These are phyloP conservation scores for Paramecium octaurelia DNA, from an alignment of 73 alveolate genomes.

Conservation along the genomic window DNA sequence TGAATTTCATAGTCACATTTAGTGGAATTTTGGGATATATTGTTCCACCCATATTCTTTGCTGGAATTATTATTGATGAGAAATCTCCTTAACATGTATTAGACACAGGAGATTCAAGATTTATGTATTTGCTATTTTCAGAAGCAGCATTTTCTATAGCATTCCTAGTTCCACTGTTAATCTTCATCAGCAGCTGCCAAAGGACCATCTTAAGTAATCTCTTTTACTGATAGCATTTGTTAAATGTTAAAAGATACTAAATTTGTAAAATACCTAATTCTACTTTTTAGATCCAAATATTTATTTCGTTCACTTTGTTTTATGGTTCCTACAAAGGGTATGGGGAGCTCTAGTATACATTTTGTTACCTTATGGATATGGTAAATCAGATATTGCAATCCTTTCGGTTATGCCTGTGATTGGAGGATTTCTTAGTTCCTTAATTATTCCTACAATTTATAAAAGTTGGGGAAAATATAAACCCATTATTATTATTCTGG, in stretches of 20 bases:
- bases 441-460: slow-evolving; percentile 13
- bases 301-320: neutral
- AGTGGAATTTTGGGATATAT: slow-evolving; percentile 38
- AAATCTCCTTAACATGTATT: neutral
- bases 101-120: neutral
- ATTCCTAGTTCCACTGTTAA: neutral
- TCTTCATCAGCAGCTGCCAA: neutral
- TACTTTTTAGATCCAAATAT: neutral
- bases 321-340: slow-evolving; percentile 41
- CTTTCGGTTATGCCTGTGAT: slow-evolving; percentile 17
- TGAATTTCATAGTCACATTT: slow-evolving; percentile 43
- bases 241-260: slow-evolving; percentile 8
- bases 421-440: slow-evolving; percentile 41
- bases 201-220: neutral
- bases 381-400: slow-evolving; percentile 15
- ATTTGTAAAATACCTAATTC: neutral
- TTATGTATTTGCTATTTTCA: neutral
- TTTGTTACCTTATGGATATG: slow-evolving; percentile 21
- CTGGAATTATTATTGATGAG: neutral
- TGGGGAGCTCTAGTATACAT: slow-evolving; percentile 45
- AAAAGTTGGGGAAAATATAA: slow-evolving; percentile 36
- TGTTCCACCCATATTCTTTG: slow-evolving; percentile 27
- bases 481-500: neutral
- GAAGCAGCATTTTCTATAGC: slow-evolving; percentile 2
- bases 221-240: neutral